A percentile compares a stretch with the other conserved stretches of the same genome.
phyloP scores from a whole-genome alignment of 2,329 filamentous ascomycete species.

The Aulographum hederae region DNA sequence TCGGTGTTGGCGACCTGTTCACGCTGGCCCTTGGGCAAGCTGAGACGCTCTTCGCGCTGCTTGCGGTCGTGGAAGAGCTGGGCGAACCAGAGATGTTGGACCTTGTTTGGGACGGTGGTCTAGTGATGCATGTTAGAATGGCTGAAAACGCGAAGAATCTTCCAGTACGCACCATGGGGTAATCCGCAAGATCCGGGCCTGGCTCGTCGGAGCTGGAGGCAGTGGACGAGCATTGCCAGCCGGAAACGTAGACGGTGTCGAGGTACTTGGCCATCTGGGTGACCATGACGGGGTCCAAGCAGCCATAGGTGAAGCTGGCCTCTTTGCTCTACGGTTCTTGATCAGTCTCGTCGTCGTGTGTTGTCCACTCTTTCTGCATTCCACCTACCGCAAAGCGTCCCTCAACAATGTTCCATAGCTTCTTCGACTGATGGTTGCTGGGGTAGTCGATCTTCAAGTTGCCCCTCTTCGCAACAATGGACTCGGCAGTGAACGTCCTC shows the following conservation, averaged over 20 bases:
- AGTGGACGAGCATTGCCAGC: constrained; percentile 96
- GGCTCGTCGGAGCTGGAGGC: constrained; percentile 91
- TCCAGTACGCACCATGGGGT: constrained; percentile 45
- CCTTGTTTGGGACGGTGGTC: constrained; percentile 98
- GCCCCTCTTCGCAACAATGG: constrained; percentile 90
- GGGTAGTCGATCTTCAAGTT: constrained; percentile 82
- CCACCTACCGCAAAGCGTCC: constrained; percentile 56
- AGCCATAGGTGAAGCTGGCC: constrained; percentile 89
- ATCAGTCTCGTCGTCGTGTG: background rate
- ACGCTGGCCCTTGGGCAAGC: constrained; percentile 54
- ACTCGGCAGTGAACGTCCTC: constrained; percentile 84
- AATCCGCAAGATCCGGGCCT: constrained; percentile 93
- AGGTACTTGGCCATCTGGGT: constrained; percentile 99
- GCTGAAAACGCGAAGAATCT: background rate
- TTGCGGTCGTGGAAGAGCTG: constrained; percentile 99
- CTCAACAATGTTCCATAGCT: constrained; percentile 86
- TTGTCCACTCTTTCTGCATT: background rate
- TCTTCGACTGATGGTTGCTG: constrained; percentile 77
- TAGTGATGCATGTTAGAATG: constrained; percentile 24
- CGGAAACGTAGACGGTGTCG: constrained; percentile 96
- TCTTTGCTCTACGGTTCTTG: constrained; percentile 46
- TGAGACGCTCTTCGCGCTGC: constrained; percentile 86
- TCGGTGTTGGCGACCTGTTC: constrained; percentile 62
- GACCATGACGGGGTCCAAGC: constrained; percentile 93
- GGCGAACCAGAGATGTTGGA: constrained; percentile 91